A percentile compares a stretch with the other conserved stretches of the same genome.
phyloP scores from a whole-genome alignment of 228 moss, liverwort and hornwort genomes.

The Sphagnum magellanicum region DNA sequence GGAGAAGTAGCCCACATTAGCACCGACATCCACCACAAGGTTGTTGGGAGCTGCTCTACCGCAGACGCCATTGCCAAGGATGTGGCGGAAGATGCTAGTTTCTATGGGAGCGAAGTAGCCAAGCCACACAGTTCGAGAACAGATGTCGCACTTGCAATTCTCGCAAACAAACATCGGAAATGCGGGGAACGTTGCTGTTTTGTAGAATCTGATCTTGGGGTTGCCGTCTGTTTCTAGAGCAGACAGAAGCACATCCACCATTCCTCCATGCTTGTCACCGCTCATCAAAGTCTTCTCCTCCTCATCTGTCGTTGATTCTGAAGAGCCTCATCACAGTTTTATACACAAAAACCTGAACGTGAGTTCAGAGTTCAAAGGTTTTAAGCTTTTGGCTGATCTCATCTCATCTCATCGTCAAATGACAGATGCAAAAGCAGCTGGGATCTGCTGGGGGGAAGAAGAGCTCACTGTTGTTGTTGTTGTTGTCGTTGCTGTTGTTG shows the following conservation, averaged over 20 bases:
- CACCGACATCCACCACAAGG: slow-evolving; percentile 41
- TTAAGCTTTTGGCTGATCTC: too few relatives aligned
- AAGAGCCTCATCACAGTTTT: too few relatives aligned
- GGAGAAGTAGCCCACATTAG: slow-evolving; percentile 49
- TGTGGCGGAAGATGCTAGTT: slow-evolving; percentile 35
- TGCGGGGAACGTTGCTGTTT: slow-evolving; percentile 15
- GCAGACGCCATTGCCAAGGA: slow-evolving; percentile 19
- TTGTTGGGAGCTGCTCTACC: slow-evolving; percentile 4
- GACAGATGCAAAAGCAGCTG: too few relatives aligned
- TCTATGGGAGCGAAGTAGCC: slow-evolving; percentile 57
- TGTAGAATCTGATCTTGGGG: slow-evolving; percentile 30
- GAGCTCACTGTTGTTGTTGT: too few relatives aligned
- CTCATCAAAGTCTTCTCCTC: background rate
- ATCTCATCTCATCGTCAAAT: too few relatives aligned
- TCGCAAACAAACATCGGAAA: slow-evolving; percentile 53
- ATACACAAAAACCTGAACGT: too few relatives aligned
- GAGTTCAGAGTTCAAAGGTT: too few relatives aligned
- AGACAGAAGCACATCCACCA: slow-evolving; percentile 15
- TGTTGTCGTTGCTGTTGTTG: too few relatives aligned
- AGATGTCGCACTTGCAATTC: slow-evolving; percentile 55
- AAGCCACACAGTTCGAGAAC: slow-evolving; percentile 24
- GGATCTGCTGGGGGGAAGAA: too few relatives aligned
- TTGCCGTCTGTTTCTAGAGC: slow-evolving; percentile 33
- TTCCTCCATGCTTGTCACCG: slow-evolving; percentile 12
- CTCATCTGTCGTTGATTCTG: too few relatives aligned